Conservation (phyloP, 345 rosid species). For the Eucalyptus cloeziana region DNA sequence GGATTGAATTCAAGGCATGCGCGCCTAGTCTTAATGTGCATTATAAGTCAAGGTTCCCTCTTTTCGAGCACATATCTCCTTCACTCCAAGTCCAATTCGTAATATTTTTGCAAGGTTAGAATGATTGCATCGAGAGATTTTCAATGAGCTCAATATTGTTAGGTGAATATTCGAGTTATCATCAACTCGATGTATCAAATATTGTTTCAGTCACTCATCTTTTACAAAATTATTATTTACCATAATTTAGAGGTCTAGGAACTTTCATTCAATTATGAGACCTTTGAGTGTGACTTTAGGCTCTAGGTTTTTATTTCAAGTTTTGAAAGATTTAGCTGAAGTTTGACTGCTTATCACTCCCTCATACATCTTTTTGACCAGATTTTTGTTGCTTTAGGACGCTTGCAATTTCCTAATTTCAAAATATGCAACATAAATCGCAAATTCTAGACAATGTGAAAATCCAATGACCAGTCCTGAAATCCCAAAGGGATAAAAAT, state of each 20-base stretch:
- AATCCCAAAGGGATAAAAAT: background rate
- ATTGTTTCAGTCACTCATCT: background rate
- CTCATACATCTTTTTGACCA: background rate
- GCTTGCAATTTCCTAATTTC: background rate
- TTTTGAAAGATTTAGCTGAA: too few species aligned
- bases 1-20: background rate
- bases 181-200: background rate
- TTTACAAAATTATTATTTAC: too few species aligned
- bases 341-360: background rate
- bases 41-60: background rate
- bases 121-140: background rate
- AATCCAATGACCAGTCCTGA: background rate
- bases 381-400: background rate
- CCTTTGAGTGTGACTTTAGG: background rate
- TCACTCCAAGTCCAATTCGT: too few species aligned
- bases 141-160: background rate
- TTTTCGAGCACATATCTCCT: background rate
- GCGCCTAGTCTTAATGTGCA: background rate
- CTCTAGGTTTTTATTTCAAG: background rate
- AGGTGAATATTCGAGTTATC: background rate
- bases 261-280: background rate
- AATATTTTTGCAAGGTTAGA: too few species aligned
- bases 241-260: fast-evolving
- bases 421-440: too few species aligned
- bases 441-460: too few species aligned